Conservation (phyloP, 352 stramenopile species). For the Pythium guiyangense region DNA sequence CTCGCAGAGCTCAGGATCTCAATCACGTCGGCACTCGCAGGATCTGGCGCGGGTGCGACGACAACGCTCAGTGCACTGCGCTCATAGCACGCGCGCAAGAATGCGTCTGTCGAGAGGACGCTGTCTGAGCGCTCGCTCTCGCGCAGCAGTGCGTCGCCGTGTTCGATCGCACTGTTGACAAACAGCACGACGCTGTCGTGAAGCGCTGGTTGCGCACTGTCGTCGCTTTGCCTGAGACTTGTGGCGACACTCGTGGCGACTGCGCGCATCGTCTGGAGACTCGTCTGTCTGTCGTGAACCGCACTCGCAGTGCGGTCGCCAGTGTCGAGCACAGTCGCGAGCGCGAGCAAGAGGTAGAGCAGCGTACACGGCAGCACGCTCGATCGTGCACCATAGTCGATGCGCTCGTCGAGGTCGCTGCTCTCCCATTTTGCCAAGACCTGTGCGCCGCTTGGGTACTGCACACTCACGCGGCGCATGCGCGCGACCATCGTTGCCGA, state of each 20-base stretch:
- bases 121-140: background rate
- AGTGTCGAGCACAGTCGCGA: background rate
- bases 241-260: background rate
- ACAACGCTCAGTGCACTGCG: background rate
- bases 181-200: background rate
- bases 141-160: background rate
- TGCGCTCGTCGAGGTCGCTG: constrained; percentile 1
- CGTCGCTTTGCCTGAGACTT: background rate
- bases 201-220: background rate
- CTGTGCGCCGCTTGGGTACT: constrained; percentile 12
- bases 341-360: constrained; percentile 44
- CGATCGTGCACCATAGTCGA: constrained; percentile 35
- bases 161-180: background rate
- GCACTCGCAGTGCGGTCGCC: background rate
- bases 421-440: constrained; percentile 26
- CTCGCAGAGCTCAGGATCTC: background rate
- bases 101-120: background rate
- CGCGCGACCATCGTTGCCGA: constrained; percentile 14
- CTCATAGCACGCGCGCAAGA: background rate
- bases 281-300: background rate
- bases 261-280: background rate
- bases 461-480: constrained; percentile 7
- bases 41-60: background rate
- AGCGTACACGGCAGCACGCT: constrained; percentile 31
- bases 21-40: background rate